Evolutionary conservation across 176 grass and related monocot genomes (phyloP), one percentile per base, ranked within the genome.

Genomic region (Oryza australiensis): DNA sequence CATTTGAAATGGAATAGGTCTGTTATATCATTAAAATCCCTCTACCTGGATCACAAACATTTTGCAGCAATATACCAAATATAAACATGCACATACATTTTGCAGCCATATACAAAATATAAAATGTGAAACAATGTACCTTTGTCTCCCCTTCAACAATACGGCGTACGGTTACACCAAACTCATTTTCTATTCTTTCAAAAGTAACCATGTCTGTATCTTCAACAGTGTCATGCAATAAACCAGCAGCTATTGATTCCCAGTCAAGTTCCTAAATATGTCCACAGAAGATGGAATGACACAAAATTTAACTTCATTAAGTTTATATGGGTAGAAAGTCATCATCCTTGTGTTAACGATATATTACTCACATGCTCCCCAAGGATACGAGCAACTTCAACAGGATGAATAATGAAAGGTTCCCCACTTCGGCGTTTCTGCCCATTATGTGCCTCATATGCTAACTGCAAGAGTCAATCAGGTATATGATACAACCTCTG

Each of bases 121-220:
- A 57, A 41, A 16, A 10, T 53, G 80, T 51, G 4, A 62, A 66
- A 63, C 46, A 75, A 12, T 70, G 65, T 82, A 98, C 96, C 93
- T 98, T 98, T 73, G 96, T 98, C 82, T 98, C 96, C 77, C 96
- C 96, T 88, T 98, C 96, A 79, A 98, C 96, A 88, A 98, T 98
- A 78, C 83, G 93, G 18, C 96, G 57, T 18, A 98, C 96, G 46
- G 90, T 88, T 73, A 79, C 81, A 34, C 96, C 96, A 73, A 98
- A 98, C 72, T 98, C 90, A 82, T 85, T 87, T 87, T 98, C 93
- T 76, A 98, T 98, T 89, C 89, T 90, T 80, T 93, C 96, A 74
- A 98, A 98, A 78, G 96, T 98, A 87, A 98, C 89, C 72, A 85
- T 29, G 72, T 93, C 91, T 70, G 96, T 98, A 87, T 98, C 96